Evolutionary conservation across 352 stramenopile genomes (phyloP).

Genomic region (Globisporangium polare): DNA sequence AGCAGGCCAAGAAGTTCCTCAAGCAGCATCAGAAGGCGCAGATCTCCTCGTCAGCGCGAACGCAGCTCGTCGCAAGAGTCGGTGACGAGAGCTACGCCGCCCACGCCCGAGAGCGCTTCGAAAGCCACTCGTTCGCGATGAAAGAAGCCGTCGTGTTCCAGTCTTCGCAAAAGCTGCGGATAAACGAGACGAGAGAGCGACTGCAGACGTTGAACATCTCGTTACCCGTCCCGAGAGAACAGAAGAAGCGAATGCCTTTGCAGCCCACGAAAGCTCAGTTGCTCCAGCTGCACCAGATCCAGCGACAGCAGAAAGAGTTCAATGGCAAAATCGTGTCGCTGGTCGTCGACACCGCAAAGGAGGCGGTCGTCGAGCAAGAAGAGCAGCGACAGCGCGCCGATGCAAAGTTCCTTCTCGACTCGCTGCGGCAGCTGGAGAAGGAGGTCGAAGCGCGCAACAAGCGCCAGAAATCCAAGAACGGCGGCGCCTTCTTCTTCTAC

Average conservation of each 20-base stretch:
- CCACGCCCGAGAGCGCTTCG: slow-evolving; percentile 10
- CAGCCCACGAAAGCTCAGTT: slow-evolving; percentile 7
- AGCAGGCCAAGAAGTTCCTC: slow-evolving; percentile 12
- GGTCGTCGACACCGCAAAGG: slow-evolving; percentile 2
- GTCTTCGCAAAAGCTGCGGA: neutral
- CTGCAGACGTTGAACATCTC: slow-evolving; percentile 16
- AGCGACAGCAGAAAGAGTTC: slow-evolving; percentile 3
- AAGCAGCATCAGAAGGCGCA: slow-evolving; percentile 12
- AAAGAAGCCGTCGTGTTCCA: slow-evolving; percentile 13
- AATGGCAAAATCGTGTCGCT: slow-evolving; percentile 10
- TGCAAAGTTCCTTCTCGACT: neutral
- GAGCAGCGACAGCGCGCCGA: neutral
- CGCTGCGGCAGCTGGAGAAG: slow-evolving; percentile 6
- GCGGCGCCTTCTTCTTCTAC: slow-evolving; percentile 34
- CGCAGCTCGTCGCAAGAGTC: slow-evolving; percentile 10
- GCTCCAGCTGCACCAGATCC: slow-evolving; percentile 13
- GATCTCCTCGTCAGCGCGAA: slow-evolving; percentile 5
- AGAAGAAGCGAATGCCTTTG: neutral
- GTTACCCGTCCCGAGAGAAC: neutral
- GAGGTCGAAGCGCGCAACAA: slow-evolving; percentile 9
- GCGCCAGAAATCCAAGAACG: slow-evolving; percentile 7
- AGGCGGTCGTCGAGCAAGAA: slow-evolving; percentile 2
- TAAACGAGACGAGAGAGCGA: slow-evolving; percentile 10
- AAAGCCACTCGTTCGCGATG: slow-evolving; percentile 8
- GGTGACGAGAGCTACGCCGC: neutral